Base-by-base conservation (phyloP, 495 filamentous ascomycete genomes). In the Entonaema liquescens region DNA sequence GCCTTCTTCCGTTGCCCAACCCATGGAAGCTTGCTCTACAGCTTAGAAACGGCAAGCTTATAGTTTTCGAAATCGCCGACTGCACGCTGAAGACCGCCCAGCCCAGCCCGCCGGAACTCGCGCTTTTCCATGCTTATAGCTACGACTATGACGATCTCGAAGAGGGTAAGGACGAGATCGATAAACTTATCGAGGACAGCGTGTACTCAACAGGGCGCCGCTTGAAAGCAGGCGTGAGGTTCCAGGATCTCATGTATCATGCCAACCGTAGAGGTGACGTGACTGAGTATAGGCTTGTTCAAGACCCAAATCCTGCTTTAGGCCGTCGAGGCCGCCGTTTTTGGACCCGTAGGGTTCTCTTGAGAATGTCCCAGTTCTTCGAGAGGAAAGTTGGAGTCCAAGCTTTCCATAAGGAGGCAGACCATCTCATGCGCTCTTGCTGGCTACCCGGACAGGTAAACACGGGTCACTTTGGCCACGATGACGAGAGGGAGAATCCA, bases 11-110 rank as follows among this genome's bases (percentile, higher is more conserved):
- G 3, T 2, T 47, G 9, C 60, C 62, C 1, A 64, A 65, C 13
- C 5, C 7, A 0, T 65, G 67, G 67, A 70, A 66, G 35, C 35
- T 64, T 13, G 56, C 49, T 1, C 11, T 70, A 2, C 28, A 70
- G 31, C 36, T 68, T 1, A 21, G 50, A 8, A 35, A 15, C 19
- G 50, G 36, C 0, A 66, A 70, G 25, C 21, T 70, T 25, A 19
- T 70, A 3, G 55, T 54, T 12, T 12, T 60, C 7, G 60, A 55
- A 13, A 23, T 65, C 0, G 47, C 49, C 47, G 26, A 70, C n/a
- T 50, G 31, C 6, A 5, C 26, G 5, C 2, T 15, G 1, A n/a
- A 1, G 13, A 0, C 0, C n/a, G 23, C 7, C 15, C 8, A 0
- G 11, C 9, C 19, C 5, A 21, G 17, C 19, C 9, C 2, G 42